Conservation (phyloP, 495 filamentous ascomycete genomes). For the Xylaria longipes region DNA sequence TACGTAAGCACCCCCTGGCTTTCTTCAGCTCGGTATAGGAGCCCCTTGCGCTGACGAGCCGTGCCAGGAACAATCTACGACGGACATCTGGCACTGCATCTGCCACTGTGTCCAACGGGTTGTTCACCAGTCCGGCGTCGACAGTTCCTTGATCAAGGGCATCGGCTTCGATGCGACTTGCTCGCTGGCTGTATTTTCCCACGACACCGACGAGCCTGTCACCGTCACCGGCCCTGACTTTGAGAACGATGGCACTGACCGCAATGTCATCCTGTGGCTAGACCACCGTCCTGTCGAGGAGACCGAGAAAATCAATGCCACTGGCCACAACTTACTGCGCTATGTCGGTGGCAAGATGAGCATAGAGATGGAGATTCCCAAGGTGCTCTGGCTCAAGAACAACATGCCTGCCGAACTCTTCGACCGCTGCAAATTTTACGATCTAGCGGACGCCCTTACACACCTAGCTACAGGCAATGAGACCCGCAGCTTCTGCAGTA, state of each 20-base stretch:
- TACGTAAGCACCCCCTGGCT: slow-evolving; percentile 59
- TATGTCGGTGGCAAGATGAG: slow-evolving; percentile 98
- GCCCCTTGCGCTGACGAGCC: slow-evolving; percentile 21
- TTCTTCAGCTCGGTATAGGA: slow-evolving; percentile 12
- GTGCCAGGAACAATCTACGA: slow-evolving; percentile 94
- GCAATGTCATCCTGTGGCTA: slow-evolving; percentile 91
- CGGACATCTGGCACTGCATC: slow-evolving; percentile 93
- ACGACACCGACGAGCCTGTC: slow-evolving; percentile 88
- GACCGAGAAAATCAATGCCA: slow-evolving; percentile 88
- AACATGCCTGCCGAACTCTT: slow-evolving; percentile 95
- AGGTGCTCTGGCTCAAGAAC: slow-evolving; percentile 96
- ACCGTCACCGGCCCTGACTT: slow-evolving; percentile 89
- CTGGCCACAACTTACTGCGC: slow-evolving; percentile 87
- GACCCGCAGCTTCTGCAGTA: slow-evolving; percentile 88
- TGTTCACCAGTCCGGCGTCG: slow-evolving; percentile 77
- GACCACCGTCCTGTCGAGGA: slow-evolving; percentile 91
- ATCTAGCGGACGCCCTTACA: slow-evolving; percentile 90
- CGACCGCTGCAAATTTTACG: slow-evolving; percentile 92
- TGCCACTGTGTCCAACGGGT: slow-evolving; percentile 80
- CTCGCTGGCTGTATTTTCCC: slow-evolving; percentile 86
- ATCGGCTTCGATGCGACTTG: slow-evolving; percentile 98
- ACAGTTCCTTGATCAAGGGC: slow-evolving; percentile 74
- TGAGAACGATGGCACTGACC: slow-evolving; percentile 74
- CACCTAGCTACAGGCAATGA: slow-evolving; percentile 95
- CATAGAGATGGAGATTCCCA: slow-evolving; percentile 98